A percentile compares a stretch with the other conserved stretches of the same genome.
These are phyloP conservation scores for Lophiotrema nucula DNA, from an alignment of 495 filamentous ascomycete species.

Conservation along the genomic window DNA sequence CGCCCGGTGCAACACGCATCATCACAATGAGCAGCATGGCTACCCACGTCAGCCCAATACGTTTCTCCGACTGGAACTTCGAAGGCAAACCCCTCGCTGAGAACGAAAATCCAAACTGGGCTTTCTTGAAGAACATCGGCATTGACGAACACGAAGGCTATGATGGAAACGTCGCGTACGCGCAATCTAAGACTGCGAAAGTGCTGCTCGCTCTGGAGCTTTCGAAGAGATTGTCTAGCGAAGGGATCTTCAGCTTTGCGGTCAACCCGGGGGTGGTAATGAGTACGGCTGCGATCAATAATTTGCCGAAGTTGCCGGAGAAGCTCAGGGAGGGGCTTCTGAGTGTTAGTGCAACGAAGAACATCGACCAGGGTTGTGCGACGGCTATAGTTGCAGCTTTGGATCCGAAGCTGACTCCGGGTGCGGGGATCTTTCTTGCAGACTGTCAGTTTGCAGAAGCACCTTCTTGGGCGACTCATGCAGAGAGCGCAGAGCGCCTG, in stretches of 20 bases:
- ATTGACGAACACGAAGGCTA: not conserved
- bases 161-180: conserved; percentile 4
- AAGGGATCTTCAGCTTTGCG: conserved; percentile 8
- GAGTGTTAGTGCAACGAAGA: not conserved
- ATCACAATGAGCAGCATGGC: not conserved
- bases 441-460: conserved; percentile 8
- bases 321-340: not conserved
- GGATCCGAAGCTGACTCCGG: conserved; percentile 10
- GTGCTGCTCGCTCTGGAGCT: not conserved
- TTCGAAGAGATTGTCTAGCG: not conserved
- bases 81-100: not conserved
- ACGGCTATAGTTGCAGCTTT: conserved; percentile 6
- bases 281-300: not conserved
- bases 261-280: conserved; percentile 8
- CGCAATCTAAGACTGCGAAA: conserved; percentile 16
- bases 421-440: not conserved
- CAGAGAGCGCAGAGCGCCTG: not conserved
- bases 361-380: conserved; percentile 6
- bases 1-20: conserved; percentile 1
- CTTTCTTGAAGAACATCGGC: not conserved
- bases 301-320: not conserved
- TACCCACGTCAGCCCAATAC: not conserved
- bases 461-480: conserved; percentile 1
- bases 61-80: conserved; percentile 13
- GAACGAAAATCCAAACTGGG: conserved; percentile 1